phyloP scores from a whole-genome alignment of 345 rosid species.

The Pseudoturritis turrita region DNA sequence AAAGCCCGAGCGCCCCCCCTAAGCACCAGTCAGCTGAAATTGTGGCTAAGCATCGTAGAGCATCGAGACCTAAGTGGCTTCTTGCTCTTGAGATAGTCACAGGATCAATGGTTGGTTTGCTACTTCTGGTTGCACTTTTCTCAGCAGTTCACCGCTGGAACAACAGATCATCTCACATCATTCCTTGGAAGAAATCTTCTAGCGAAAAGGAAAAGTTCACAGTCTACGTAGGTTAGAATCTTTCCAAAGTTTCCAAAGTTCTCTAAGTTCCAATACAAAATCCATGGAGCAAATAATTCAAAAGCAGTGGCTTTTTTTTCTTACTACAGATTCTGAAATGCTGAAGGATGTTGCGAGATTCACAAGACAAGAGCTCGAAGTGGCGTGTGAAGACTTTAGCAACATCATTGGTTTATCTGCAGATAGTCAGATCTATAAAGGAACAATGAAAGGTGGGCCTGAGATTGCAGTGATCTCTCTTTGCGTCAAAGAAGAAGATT shows the following conservation, averaged over 20 bases:
- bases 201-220: slow-evolving; percentile 67
- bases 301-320: background rate
- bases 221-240: slow-evolving; percentile 64
- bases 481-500: slow-evolving; percentile 77
- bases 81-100: slow-evolving; percentile 78
- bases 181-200: slow-evolving; percentile 92
- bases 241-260: slow-evolving; percentile 13
- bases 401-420: slow-evolving; percentile 94
- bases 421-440: slow-evolving; percentile 91
- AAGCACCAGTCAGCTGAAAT: slow-evolving; percentile 47
- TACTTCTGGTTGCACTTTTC: slow-evolving; percentile 54
- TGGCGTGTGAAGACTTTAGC: slow-evolving; percentile 99
- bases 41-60: slow-evolving; percentile 43
- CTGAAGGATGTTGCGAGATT: slow-evolving; percentile 76
- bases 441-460: slow-evolving; percentile 80
- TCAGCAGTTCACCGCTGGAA: slow-evolving; percentile 71
- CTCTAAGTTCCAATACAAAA: background rate
- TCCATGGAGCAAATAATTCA: background rate
- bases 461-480: slow-evolving; percentile 97
- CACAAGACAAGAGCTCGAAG: slow-evolving; percentile 93
- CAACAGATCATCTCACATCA: slow-evolving; percentile 71
- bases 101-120: slow-evolving; percentile 70
- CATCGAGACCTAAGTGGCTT: slow-evolving; percentile 80
- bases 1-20: slow-evolving; percentile 18
- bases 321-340: slow-evolving; percentile 70